Conservation (phyloP, 1,139 yeast species). For the Yamadazyma siamensis region DNA sequence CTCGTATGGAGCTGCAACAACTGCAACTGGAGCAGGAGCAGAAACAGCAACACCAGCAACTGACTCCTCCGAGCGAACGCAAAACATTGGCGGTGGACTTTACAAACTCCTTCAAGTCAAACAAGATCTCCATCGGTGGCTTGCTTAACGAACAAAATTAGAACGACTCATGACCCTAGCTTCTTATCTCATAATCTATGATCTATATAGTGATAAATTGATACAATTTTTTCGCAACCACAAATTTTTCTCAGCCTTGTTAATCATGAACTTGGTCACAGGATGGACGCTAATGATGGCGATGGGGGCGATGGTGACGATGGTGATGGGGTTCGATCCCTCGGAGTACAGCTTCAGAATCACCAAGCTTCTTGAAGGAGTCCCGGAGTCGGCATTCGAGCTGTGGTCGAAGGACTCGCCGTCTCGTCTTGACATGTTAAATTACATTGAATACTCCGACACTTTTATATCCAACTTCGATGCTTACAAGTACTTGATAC, state of each 20-base stretch:
- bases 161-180: neutral
- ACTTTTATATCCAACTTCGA: conserved; percentile 8
- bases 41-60: no score
- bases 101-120: conserved; percentile 21
- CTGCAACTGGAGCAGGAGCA: no score
- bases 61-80: conserved; percentile 14
- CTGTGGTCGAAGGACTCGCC: conserved; percentile 1
- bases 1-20: no score
- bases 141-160: conserved; percentile 28
- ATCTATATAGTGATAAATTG: no score
- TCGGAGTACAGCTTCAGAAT: conserved; percentile 5
- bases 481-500: conserved; percentile 9
- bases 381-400: conserved; percentile 7
- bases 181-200: conserved; percentile 1
- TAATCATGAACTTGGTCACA: no score
- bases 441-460: conserved; percentile 7
- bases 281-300: no score
- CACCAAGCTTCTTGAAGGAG: conserved; percentile 7
- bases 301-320: no score
- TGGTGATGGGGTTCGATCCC: conserved; percentile 9
- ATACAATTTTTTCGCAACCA: no score
- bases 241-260: no score
- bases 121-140: conserved; percentile 34
- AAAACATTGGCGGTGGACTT: conserved; percentile 27
- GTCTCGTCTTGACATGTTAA: conserved; percentile 3